Evolutionary conservation across 257 asterid genomes (phyloP), one percentile per base, ranked within the genome.

Genomic region (Solanum peruvianum): DNA sequence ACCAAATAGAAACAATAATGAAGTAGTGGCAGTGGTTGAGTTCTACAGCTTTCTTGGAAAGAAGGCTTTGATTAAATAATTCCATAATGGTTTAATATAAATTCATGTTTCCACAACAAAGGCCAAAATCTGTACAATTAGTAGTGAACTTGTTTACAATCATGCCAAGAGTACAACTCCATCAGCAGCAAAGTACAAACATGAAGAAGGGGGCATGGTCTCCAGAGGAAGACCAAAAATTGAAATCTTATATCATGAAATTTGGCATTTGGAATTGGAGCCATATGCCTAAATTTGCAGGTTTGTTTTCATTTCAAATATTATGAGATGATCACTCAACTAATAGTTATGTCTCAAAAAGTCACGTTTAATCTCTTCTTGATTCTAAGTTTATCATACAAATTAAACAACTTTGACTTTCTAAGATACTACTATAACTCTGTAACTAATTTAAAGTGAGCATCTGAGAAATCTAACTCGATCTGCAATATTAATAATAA

Each of bases 201-300:
- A 69, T 67, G 21, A 89, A 84, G 81, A 89, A 82, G 85, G 89
- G 89, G 21, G 47, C 89, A 66, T 89, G 91, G 91, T 83, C 86
- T 78, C 58, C 56, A 37, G 91, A 84, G 7, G 91, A 89, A 89
- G 89, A 89, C 69, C 49, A 29, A 86, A 89, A 89, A 44, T 31
- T 89, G 71, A 72, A 31, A 3, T 3, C 72, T 69, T 89, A 89
- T 77, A 45, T 89, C 7, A 89, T 75, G 49, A 83, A 21, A 85
- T 89, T 84, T 84, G 91, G 89, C 64, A 89, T 89, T 33, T 89
- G 85, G 91, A 89, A 89, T 70, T 89, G 91, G 91, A 87, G 47
- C 37, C 69, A 75, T 56, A 87, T 89, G 91, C 89, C 91, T 37
- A 87, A 44, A 84, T 87, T 41, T 23, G 88, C 89, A 76, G 91